Evolutionary conservation across 1,284 basidiomycete species (phyloP), one percentile per base, ranked within the genome.

Genomic region (Earliella scabrosa): DNA sequence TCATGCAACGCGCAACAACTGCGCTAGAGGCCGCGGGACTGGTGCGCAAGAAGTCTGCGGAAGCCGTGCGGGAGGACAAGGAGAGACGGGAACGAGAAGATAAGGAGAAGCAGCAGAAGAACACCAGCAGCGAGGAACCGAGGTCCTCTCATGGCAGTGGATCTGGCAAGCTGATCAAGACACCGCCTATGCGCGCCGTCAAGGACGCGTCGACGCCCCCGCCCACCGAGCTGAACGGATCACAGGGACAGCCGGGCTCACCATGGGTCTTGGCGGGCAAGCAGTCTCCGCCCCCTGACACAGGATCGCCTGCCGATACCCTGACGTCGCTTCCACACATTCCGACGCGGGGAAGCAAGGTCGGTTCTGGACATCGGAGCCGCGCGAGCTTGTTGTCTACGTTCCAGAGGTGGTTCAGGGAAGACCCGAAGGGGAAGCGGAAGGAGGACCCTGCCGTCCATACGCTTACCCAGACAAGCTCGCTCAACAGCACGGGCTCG

Each of bases 1-100:
- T 97, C 71, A 90, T 97, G 78, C 95, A 97, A 64, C 85, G 95
- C 6, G 95, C 93, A 0, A 95, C 93, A 0, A 95, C 93, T 0
- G 93, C 94, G 3, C 78, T 91, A 20, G 90, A 92, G 64, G 90
- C 88, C 6, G 88, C 88, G 6, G 89, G 89, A 1, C 74, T 94
- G 9, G 89, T 92, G 41, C 76, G 87, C 57, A 94, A 94, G 74
- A 93, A 89, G 73, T 90, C 87, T 2, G 73, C 81, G 0, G 92
- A 93, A 67, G 86, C 74, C 3, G 81, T 91, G 14, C 80, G 77
- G 56, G 60, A 62, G 50, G 57, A 62, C 16, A 46, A 39, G 10
- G 60, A 62, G 43, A 57, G 60, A 16, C 57, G 54, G 16, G 87
- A 88, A 39, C 80, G 85, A 45, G 80, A 79, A 55, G 80, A 85